phyloP scores from a whole-genome alignment of 176 grass and related monocot genomes.

The Chloris gayana region DNA sequence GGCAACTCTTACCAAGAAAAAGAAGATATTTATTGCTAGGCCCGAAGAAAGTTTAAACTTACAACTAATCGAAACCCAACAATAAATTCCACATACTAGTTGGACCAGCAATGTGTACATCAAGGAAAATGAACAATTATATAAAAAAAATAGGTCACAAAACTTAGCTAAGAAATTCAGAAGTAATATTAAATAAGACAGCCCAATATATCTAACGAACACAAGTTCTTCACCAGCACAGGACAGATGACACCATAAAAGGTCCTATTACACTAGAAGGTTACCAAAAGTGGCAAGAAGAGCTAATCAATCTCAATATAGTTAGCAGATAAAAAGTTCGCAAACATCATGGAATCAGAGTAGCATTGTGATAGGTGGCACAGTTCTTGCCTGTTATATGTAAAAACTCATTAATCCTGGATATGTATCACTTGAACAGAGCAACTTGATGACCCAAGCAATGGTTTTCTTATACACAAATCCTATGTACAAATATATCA shows the following conservation, averaged over 20 bases:
- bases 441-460: background rate
- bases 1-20: constrained; percentile 21
- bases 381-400: background rate
- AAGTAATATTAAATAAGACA: constrained; percentile 7
- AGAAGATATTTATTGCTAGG: background rate
- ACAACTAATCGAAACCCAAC: background rate
- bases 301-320: background rate
- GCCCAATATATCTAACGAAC: background rate
- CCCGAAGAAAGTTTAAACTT: background rate
- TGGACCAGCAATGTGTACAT: background rate
- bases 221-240: no score
- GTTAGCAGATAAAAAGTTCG: background rate
- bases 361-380: background rate
- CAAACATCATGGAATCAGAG: background rate
- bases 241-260: no score
- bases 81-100: constrained; percentile 6
- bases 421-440: constrained; percentile 9
- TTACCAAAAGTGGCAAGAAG: background rate
- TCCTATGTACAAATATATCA: background rate
- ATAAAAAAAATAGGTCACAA: background rate
- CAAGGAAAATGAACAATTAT: background rate
- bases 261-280: background rate
- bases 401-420: constrained; percentile 9
- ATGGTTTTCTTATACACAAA: constrained; percentile 23
- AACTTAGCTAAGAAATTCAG: background rate